Conservation (phyloP, 139 green algal genomes). For the Tetradesmus obliquus region DNA sequence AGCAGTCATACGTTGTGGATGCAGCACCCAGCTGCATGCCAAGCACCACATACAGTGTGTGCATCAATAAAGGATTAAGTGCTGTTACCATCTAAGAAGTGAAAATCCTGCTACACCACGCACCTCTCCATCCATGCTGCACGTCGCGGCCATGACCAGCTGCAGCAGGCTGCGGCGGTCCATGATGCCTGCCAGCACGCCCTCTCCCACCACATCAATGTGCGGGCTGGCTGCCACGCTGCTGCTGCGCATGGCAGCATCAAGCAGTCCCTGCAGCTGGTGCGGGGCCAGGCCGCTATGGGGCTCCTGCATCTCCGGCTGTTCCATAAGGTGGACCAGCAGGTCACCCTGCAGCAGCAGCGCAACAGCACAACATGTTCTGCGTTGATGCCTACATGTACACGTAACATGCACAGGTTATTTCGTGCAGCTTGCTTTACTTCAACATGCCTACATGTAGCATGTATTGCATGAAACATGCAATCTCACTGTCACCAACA, state of each 20-base stretch:
- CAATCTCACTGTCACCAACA: neutral
- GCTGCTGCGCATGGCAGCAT: constrained; percentile 64
- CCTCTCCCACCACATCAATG: constrained; percentile 72
- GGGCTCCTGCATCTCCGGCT: constrained; percentile 57
- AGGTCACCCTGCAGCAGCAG: constrained; percentile 80
- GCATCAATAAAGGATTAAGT: too few species aligned
- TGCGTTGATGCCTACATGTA: too few species aligned
- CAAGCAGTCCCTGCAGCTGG: constrained; percentile 89
- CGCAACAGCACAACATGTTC: neutral
- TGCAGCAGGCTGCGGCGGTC: constrained; percentile 71
- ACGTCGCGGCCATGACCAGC: constrained; percentile 52
- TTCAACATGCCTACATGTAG: neutral
- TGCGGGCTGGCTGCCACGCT: constrained; percentile 71
- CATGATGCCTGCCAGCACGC: constrained; percentile 47
- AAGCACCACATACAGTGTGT: too few species aligned
- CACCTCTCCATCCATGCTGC: constrained; percentile 13
- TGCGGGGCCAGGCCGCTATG: constrained; percentile 68
- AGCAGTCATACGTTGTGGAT: too few species aligned
- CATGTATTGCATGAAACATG: neutral
- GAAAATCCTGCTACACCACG: neutral
- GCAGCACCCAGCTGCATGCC: too few species aligned
- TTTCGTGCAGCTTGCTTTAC: neutral
- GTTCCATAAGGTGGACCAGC: constrained; percentile 72
- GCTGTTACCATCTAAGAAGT: too few species aligned
- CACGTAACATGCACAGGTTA: neutral